phyloP scores from a whole-genome alignment of 1,284 basidiomycete genomes.

The Sphaerobolus stellatus region DNA sequence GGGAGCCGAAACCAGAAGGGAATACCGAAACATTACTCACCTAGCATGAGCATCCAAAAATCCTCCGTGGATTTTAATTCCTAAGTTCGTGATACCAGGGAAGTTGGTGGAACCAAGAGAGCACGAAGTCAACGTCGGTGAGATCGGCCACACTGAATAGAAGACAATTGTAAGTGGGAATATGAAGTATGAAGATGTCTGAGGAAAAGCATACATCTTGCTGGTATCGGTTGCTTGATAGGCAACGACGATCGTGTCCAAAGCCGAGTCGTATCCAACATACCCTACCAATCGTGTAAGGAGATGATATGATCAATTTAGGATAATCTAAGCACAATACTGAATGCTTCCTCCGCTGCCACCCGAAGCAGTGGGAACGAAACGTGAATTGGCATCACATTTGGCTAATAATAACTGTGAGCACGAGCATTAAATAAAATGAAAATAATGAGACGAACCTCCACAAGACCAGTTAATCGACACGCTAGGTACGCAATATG shows the following conservation, averaged over 20 bases:
- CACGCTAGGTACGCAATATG: too few species aligned
- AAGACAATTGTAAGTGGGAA: background rate
- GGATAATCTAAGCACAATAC: background rate
- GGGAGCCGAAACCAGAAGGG: slow-evolving; percentile 14
- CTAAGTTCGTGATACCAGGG: background rate
- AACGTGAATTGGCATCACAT: background rate
- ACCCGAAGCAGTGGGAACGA: background rate
- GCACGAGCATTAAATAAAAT: too few species aligned
- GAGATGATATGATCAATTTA: background rate
- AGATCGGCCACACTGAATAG: background rate
- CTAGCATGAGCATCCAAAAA: slow-evolving; percentile 4
- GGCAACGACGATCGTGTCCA: slow-evolving; percentile 45
- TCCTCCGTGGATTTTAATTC: slow-evolving; percentile 6
- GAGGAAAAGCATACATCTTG: slow-evolving; percentile 47
- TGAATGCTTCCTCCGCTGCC: background rate
- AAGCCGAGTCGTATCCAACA: slow-evolving; percentile 46
- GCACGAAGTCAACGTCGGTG: background rate
- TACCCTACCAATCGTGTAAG: slow-evolving; percentile 42
- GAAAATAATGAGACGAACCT: too few species aligned
- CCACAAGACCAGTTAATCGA: too few species aligned
- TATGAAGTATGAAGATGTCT: background rate
- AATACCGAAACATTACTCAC: background rate
- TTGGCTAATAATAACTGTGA: background rate
- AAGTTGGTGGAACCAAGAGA: background rate
- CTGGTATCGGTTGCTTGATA: slow-evolving; percentile 53